phyloP scores from a whole-genome alignment of 805 yeast species.

The Nakazawaea populi region DNA sequence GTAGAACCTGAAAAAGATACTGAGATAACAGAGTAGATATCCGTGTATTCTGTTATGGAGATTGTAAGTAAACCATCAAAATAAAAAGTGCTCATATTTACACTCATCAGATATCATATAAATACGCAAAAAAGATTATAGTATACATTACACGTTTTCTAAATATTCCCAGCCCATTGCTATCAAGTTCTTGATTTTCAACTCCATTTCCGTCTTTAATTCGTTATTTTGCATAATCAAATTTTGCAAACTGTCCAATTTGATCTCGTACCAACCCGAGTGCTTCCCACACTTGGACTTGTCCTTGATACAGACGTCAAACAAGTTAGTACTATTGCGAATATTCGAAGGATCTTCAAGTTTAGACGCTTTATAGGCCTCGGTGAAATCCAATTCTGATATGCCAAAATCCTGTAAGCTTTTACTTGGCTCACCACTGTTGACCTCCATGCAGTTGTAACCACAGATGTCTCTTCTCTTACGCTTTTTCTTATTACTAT shows the following conservation, averaged over 20 bases:
- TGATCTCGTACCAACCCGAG: constrained; percentile 26
- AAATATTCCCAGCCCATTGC: constrained; percentile 7
- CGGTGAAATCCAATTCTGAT: constrained; percentile 18
- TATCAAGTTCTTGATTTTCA: constrained; percentile 25
- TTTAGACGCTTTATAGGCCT: constrained; percentile 13
- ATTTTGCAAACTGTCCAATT: constrained; percentile 22
- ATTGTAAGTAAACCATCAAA: too few species aligned
- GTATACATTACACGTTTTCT: background rate
- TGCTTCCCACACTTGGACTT: constrained; percentile 53
- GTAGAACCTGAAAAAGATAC: background rate
- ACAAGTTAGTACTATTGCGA: background rate
- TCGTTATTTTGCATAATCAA: constrained; percentile 17
- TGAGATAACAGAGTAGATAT: background rate
- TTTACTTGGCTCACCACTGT: background rate
- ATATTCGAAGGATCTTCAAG: background rate
- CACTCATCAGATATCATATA: too few species aligned
- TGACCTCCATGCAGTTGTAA: constrained; percentile 26
- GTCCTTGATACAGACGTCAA: constrained; percentile 42
- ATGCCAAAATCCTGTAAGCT: constrained; percentile 11
- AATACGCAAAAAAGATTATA: too few species aligned
- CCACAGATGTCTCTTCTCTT: constrained; percentile 49
- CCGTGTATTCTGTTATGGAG: too few species aligned
- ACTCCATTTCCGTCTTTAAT: constrained; percentile 24
- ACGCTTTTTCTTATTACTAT: constrained; percentile 11
- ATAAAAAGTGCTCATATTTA: too few species aligned